These are phyloP conservation scores for Ceratobasidium sp. DNA, from an alignment of 1,284 basidiomycete species.

Conservation along the genomic window DNA sequence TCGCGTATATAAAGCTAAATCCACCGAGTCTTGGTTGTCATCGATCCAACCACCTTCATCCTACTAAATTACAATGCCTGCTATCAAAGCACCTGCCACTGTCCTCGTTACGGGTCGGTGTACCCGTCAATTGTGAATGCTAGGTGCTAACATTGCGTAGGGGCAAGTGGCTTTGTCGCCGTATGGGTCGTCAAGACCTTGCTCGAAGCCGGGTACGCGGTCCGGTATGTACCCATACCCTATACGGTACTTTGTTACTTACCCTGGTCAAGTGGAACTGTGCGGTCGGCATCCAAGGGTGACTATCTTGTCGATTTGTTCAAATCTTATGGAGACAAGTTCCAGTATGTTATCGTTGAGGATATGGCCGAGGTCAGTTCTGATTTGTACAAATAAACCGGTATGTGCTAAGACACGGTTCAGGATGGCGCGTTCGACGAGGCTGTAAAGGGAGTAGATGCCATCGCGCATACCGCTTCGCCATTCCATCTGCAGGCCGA, in stretches of 20 bases:
- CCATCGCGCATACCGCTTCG: conserved; percentile 41
- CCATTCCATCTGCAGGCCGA: conserved; percentile 33
- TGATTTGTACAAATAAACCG: background rate
- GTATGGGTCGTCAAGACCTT: conserved; percentile 20
- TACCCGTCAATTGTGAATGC: background rate
- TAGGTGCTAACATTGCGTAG: background rate
- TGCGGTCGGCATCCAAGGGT: conserved; percentile 53
- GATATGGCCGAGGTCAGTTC: conserved; percentile 47
- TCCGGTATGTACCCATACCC: too few relatives aligned
- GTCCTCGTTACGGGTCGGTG: conserved; percentile 23
- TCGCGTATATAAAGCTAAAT: too few relatives aligned
- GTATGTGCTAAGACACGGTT: background rate
- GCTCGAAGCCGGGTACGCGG: conserved; percentile 28
- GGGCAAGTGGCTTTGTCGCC: conserved; percentile 34
- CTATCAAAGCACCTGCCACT: conserved; percentile 3
- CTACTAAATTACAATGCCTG: conserved; percentile 5
- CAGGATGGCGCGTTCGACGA: conserved; percentile 42
- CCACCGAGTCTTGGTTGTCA: too few relatives aligned
- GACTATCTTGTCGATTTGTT: conserved; percentile 53
- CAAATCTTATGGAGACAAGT: conserved; percentile 49
- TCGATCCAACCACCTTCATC: too few relatives aligned
- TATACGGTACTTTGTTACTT: conserved; percentile 24
- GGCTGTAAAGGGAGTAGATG: conserved; percentile 43
- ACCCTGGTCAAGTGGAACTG: conserved; percentile 48
- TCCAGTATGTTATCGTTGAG: too few relatives aligned